Base-by-base conservation (phyloP, 2,329 filamentous ascomycete genomes). In the Tolypocladium guangdongense region DNA sequence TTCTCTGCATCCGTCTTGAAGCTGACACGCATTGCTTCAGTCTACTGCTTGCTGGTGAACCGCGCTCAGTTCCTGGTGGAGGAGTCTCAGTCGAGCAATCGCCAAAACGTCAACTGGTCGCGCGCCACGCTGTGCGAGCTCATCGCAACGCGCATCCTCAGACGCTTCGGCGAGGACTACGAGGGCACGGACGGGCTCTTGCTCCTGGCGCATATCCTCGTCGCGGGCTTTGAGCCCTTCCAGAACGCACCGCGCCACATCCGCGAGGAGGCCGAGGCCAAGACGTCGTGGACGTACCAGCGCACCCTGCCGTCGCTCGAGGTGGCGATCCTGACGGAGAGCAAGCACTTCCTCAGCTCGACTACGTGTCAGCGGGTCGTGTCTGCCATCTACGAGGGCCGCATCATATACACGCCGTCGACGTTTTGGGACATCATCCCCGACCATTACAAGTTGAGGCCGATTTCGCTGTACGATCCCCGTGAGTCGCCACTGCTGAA, bases 1-100 rank as follows among this genome's bases (percentile, higher is more conserved):
- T 22, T 49, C 11, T 36, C 20, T 11, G 7, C 43, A 8, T 32
- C 30, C 18, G n/a, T n/a, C 47, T 49, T n/a, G 12, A 37, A 30
- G n/a, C 38, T 46, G 16, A 46, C 43, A 3, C 18, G 20, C 35
- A 20, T 33, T 24, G 36, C 47, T 20, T 52, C 61, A 84, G 87
- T 93, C 12, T 93, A 92, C 67, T 92, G 88, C 65, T 72, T 95
- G 56, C 78, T 95, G 24, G 88, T 93, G 59, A 93, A 95, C 63
- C 80, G 88, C 16, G 82, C 83, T 36, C 86, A 90, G 63, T 93
- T 93, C 62, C 74, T 91, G 27, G 79, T 86, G 53, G 87, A 93
- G 66, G 88, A 93, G 66, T 77, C 82, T 12, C 84, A 86, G 62
- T 79, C 88, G 62, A 81, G 81, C 61, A 88, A 90, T 63, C 83